A percentile compares a stretch with the other conserved stretches of the same genome.
Conservation (phyloP, 306 rosid species). For the Cicer judaicum region DNA sequence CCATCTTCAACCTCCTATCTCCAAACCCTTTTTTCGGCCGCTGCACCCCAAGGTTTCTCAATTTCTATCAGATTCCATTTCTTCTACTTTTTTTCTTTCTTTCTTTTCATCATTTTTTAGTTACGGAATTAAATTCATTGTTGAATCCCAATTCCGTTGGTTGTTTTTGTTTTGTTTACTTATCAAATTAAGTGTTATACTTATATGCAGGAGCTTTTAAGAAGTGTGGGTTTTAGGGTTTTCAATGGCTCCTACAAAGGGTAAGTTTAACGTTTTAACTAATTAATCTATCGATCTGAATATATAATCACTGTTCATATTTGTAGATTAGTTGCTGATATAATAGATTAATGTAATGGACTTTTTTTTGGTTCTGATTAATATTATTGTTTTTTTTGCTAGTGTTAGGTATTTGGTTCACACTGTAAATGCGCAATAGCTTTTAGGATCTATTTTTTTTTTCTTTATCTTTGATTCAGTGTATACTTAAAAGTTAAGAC, state of each 20-base stretch:
- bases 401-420: neutral
- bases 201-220: constrained; percentile 35
- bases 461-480: neutral
- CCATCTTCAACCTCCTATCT: neutral
- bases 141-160: neutral
- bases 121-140: neutral
- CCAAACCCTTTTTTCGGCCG: constrained; percentile 56
- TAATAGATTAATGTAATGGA: neutral
- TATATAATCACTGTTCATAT: neutral
- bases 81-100: constrained; percentile 1
- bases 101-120: neutral
- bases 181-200: neutral
- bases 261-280: constrained; percentile 17
- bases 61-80: neutral
- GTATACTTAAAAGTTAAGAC: neutral
- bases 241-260: constrained; percentile 54
- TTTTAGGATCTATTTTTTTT: neutral
- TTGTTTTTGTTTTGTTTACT: neutral
- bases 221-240: constrained; percentile 21
- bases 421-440: neutral
- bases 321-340: neutral
- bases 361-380: neutral
- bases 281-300: neutral
- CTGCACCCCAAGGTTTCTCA: constrained; percentile 34
- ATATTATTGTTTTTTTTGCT: neutral